These are phyloP conservation scores for Panicum virgatum DNA, from an alignment of 202 grass and related monocot genomes.

Conservation along the genomic window DNA sequence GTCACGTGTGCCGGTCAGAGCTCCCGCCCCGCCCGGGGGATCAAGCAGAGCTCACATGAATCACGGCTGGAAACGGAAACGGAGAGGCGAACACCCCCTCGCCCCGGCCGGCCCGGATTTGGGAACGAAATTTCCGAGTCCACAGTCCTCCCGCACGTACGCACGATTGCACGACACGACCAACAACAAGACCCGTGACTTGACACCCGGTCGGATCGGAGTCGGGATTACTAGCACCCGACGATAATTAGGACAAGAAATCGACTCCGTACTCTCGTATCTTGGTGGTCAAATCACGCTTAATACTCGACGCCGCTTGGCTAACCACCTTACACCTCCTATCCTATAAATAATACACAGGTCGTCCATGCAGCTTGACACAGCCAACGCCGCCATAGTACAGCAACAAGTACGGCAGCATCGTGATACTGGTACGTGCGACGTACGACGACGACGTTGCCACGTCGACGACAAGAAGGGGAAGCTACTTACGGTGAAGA, in stretches of 20 bases:
- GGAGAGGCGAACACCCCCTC: no score
- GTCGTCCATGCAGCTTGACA: neutral
- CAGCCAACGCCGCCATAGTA: neutral
- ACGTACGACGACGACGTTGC: no score
- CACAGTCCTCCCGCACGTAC: neutral
- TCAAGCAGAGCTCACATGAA: conserved; percentile 55
- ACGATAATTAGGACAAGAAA: neutral
- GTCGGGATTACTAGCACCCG: neutral
- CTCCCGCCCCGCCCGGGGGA: no score
- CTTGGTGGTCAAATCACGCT: neutral
- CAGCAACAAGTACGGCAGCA: neutral
- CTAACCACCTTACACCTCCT: no score
- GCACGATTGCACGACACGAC: no score
- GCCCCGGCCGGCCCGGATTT: neutral
- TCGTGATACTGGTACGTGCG: no score
- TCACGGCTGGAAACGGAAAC: conserved; percentile 18
- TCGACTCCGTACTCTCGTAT: neutral
- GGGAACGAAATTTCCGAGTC: neutral
- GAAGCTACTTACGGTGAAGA: neutral
- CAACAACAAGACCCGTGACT: conserved; percentile 1
- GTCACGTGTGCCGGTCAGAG: conserved; percentile 17
- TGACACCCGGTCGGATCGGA: neutral
- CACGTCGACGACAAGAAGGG: neutral
- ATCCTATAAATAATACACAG: neutral
- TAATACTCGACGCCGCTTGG: neutral